These are phyloP conservation scores for Knufia petricola DNA, from an alignment of 2,329 filamentous ascomycete genomes.

Conservation along the genomic window DNA sequence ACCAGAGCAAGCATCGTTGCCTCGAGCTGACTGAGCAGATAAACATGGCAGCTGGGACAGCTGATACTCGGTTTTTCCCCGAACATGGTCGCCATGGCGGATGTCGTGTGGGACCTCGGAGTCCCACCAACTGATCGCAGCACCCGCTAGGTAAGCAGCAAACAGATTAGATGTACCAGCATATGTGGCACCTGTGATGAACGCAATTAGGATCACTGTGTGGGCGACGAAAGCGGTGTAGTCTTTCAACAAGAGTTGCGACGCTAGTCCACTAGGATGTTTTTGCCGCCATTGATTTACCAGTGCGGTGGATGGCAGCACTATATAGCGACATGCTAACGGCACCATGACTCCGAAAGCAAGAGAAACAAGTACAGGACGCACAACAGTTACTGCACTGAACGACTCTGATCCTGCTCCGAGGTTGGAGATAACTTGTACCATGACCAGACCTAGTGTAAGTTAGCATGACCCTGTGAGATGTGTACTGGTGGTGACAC, in stretches of 20 bases:
- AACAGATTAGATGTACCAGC: slow-evolving; percentile 49
- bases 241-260: not conserved
- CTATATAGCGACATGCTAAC: slow-evolving; percentile 21
- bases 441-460: slow-evolving; percentile 56
- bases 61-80: not conserved
- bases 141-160: slow-evolving; percentile 49
- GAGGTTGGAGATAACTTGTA: slow-evolving; percentile 62
- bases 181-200: slow-evolving; percentile 43
- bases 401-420: slow-evolving; percentile 33
- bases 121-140: slow-evolving; percentile 36
- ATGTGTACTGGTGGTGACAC: not conserved
- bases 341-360: slow-evolving; percentile 26
- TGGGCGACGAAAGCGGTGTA: slow-evolving; percentile 32
- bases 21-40: not conserved
- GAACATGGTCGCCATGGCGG: not conserved
- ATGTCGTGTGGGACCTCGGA: slow-evolving; percentile 6
- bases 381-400: slow-evolving; percentile 35
- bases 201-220: slow-evolving; percentile 35
- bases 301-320: slow-evolving; percentile 14
- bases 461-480: not conserved
- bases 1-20: too few species aligned
- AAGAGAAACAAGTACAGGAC: slow-evolving; percentile 44
- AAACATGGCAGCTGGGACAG: not conserved
- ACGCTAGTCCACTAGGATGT: not conserved
- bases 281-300: not conserved